A percentile compares a stretch with the other conserved stretches of the same genome.
phyloP scores from a whole-genome alignment of 805 yeast genomes.

The Jamesozyma jinghongensis region DNA sequence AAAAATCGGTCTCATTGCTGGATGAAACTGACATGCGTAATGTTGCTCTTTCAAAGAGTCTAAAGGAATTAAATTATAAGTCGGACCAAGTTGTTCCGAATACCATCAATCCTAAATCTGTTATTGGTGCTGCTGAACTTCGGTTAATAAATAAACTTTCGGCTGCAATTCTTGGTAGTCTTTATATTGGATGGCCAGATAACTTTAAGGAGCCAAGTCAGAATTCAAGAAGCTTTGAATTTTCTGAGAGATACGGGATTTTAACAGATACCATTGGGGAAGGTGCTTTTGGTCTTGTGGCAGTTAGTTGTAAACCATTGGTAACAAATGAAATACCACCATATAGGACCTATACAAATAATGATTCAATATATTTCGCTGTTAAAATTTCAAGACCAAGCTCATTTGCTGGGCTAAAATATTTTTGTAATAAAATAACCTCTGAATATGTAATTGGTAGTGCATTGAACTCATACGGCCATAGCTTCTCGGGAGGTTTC shows the following conservation, averaged over 20 bases:
- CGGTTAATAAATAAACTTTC: slow-evolving; percentile 40
- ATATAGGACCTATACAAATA: slow-evolving; percentile 58
- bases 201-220: slow-evolving; percentile 2
- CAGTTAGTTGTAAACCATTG: slow-evolving; percentile 55
- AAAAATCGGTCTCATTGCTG: too few relatives aligned
- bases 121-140: slow-evolving; percentile 43
- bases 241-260: slow-evolving; percentile 41
- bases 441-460: slow-evolving; percentile 85
- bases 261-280: slow-evolving; percentile 60
- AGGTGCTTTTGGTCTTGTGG: slow-evolving; percentile 94
- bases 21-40: too few relatives aligned
- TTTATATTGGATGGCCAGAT: slow-evolving; percentile 9
- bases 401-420: slow-evolving; percentile 82
- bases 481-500: neutral
- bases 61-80: too few relatives aligned
- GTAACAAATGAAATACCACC: slow-evolving; percentile 9
- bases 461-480: slow-evolving; percentile 43
- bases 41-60: too few relatives aligned
- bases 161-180: slow-evolving; percentile 30
- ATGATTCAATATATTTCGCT: slow-evolving; percentile 65
- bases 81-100: neutral
- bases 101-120: slow-evolving; percentile 17
- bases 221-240: slow-evolving; percentile 11
- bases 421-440: slow-evolving; percentile 78
- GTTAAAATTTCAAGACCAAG: slow-evolving; percentile 76